Percentiles rank a stretch among this genome's conserved stretches.
Evolutionary conservation across 2,329 filamentous ascomycete genomes (phyloP).

Genomic region (Penicillium sp.): DNA sequence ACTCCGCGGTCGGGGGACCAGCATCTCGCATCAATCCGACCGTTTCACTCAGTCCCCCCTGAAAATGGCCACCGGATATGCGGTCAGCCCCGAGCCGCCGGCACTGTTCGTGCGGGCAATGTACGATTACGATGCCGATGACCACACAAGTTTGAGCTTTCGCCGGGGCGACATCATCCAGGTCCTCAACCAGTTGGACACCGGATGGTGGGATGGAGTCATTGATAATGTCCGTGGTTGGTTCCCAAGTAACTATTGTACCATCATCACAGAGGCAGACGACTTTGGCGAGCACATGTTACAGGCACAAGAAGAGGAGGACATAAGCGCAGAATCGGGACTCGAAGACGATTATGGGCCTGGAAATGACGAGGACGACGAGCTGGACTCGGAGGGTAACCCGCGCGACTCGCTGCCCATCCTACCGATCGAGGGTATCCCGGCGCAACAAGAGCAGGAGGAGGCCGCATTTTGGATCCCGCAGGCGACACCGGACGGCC

Average conservation of each 20-base stretch:
- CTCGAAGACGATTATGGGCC: conserved; percentile 63
- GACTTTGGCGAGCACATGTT: conserved; percentile 65
- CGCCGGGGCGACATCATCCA: conserved; percentile 96
- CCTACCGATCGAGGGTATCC: conserved; percentile 68
- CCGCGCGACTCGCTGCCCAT: conserved; percentile 60
- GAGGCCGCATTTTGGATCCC: conserved; percentile 98
- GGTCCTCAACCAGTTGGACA: conserved; percentile 96
- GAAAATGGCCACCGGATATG: conserved; percentile 32
- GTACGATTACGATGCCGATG: conserved; percentile 97
- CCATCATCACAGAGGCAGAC: conserved; percentile 74
- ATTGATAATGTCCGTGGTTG: conserved; percentile 95
- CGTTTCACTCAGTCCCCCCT: conserved; percentile 25
- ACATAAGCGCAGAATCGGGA: conserved; percentile 50
- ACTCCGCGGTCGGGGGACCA: conserved; percentile 33
- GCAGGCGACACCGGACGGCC: conserved; percentile 88
- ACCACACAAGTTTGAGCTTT: conserved; percentile 94
- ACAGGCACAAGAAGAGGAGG: conserved; percentile 55
- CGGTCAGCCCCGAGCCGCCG: conserved; percentile 45
- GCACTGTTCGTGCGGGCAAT: conserved; percentile 86
- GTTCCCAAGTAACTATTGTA: conserved; percentile 99
- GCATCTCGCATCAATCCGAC: conserved; percentile 27
- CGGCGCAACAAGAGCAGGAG: conserved; percentile 64
- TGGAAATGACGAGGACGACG: conserved; percentile 63
- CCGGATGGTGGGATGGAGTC: conserved; percentile 98
- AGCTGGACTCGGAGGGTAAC: conserved; percentile 66